A percentile compares a stretch with the other conserved stretches of the same genome.
Evolutionary conservation across 129 eudicot genomes (phyloP).

Genomic region (Deinandra increscens): DNA sequence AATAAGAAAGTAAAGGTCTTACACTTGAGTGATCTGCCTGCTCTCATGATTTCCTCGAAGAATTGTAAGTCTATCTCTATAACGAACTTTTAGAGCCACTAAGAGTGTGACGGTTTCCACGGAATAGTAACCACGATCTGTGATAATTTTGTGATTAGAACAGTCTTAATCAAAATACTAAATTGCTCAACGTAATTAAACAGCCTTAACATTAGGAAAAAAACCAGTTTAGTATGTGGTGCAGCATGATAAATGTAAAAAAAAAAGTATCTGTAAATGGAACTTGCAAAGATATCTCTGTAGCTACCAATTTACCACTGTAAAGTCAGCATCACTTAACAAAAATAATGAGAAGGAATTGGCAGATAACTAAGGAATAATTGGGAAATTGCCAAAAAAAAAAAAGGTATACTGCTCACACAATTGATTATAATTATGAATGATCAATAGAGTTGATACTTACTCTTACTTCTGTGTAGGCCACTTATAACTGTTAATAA

Average conservation of each 20-base stretch:
- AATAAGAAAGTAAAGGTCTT: constrained; percentile 39
- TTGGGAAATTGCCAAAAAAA: not conserved
- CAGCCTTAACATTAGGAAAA: not conserved
- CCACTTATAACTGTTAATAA: constrained; percentile 11
- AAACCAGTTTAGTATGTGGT: not conserved
- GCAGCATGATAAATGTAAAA: not conserved
- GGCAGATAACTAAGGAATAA: not conserved
- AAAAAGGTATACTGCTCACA: not conserved
- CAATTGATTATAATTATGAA: not conserved
- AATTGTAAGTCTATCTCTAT: constrained; percentile 87
- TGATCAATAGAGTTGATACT: not conserved
- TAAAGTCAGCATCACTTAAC: not conserved
- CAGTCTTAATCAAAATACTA: constrained; percentile 15
- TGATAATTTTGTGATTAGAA: constrained; percentile 25
- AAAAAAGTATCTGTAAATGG: not conserved
- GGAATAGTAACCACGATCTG: constrained; percentile 97
- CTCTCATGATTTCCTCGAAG: constrained; percentile 96
- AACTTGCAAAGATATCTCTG: not conserved
- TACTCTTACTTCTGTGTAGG: constrained; percentile 2
- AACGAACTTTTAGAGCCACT: constrained; percentile 89
- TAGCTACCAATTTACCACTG: not conserved
- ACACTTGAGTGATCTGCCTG: constrained; percentile 96
- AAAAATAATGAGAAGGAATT: not conserved
- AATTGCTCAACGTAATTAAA: not conserved
- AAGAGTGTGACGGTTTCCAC: constrained; percentile 89